These are phyloP conservation scores for Coccinonectria pachysandricola DNA, from an alignment of 2,329 filamentous ascomycete species.

Conservation along the genomic window DNA sequence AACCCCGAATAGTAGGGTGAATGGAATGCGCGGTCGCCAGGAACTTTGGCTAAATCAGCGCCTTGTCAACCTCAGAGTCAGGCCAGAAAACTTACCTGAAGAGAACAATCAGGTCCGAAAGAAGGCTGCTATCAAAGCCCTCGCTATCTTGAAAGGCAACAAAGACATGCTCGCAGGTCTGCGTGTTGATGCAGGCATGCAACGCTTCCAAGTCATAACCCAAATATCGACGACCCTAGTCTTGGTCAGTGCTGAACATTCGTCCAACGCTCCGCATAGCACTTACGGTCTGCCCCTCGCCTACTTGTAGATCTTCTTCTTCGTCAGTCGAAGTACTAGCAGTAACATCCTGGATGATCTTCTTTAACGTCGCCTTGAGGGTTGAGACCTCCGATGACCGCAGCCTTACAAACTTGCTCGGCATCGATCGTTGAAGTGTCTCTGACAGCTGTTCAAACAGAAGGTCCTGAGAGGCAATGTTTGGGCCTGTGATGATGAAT, in stretches of 20 bases:
- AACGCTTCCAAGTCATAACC: conserved; percentile 72
- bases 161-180: conserved; percentile 49
- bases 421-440: conserved; percentile 34
- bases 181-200: conserved; percentile 45
- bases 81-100: conserved; percentile 44
- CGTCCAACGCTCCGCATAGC: no score
- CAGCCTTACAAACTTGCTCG: conserved; percentile 53
- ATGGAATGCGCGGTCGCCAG: conserved; percentile 68
- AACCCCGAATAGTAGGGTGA: conserved; percentile 67
- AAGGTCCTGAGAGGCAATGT: conserved; percentile 63
- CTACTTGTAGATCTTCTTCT: conserved; percentile 42
- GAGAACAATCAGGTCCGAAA: conserved; percentile 60
- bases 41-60: conserved; percentile 29
- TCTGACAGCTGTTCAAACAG: conserved; percentile 62
- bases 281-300: no score
- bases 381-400: conserved; percentile 64
- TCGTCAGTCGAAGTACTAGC: conserved; percentile 39
- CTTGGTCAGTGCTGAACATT: background rate
- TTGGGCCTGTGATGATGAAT: conserved; percentile 68
- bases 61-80: background rate
- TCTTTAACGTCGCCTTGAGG: conserved; percentile 62
- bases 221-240: conserved; percentile 53
- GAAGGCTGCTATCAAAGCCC: conserved; percentile 62
- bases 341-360: conserved; percentile 58
- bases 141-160: conserved; percentile 74